These are phyloP conservation scores for Hibiscus trionum DNA, from an alignment of 345 rosid species.

Conservation along the genomic window DNA sequence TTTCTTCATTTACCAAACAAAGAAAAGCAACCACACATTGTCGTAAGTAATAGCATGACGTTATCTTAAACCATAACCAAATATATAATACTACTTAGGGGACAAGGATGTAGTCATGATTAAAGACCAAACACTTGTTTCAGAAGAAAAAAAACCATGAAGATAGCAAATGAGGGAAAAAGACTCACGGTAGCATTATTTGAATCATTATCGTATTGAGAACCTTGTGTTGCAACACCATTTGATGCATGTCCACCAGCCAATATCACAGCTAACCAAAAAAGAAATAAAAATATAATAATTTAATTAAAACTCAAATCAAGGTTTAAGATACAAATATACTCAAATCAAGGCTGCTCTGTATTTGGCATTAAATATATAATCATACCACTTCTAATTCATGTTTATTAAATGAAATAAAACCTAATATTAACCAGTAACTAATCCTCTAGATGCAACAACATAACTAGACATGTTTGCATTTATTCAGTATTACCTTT, in stretches of 20 bases:
- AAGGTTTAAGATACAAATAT: conserved; percentile 1
- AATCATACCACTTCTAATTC: neutral
- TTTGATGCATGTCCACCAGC: conserved; percentile 79
- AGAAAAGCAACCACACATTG: no score
- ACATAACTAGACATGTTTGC: neutral
- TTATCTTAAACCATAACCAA: no score
- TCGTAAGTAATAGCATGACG: no score
- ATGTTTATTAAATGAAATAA: neutral
- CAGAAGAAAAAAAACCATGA: no score
- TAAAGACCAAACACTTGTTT: no score
- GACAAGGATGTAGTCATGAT: no score
- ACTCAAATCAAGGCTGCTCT: no score
- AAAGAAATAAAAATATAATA: conserved; percentile 14
- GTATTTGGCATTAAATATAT: no score
- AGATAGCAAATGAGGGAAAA: conserved; percentile 10
- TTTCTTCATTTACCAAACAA: no score
- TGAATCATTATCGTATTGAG: conserved; percentile 65
- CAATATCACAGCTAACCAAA: conserved; percentile 55
- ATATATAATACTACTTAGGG: no score
- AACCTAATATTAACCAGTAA: neutral
- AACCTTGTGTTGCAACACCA: conserved; percentile 47
- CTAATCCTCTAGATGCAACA: neutral
- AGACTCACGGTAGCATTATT: conserved; percentile 78
- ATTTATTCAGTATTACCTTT: neutral
- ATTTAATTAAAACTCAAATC: conserved; percentile 7